Evolutionary conservation across 768 basidiomycete genomes (phyloP), one percentile per base, ranked within the genome.

Genomic region (Mrakia blollopis): DNA sequence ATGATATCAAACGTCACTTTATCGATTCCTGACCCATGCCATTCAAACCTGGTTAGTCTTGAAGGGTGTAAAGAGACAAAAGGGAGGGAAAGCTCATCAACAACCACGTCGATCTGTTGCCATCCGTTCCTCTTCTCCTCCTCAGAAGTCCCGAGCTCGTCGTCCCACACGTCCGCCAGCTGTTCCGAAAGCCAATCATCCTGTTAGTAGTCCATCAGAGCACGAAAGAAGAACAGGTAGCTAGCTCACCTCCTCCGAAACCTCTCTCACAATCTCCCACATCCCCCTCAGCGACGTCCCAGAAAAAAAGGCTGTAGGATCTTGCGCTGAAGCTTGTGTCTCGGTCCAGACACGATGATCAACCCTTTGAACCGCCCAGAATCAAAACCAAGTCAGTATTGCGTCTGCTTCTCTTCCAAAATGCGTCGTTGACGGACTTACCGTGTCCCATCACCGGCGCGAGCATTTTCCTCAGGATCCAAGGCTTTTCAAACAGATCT

Each of bases 241-340:
- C 57, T 25, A 13, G 23, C 65, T 68, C 35, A 68, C 65, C 35
- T 68, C 65, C 8, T 39, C 32, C 37, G 65, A 35, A n/a, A 68
- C 35, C 37, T 68, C 65, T 2, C 18, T n/a, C 35, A 68, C n/a
- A 6, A 21, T 9, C 23, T 35, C 14, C 65, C 65, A 68, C 65
- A 68, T 39, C 25, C 65, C 65, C 9, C 18, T 68, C 35, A 68
- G 23, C 65, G 65, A 35, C 37, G 37, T 5, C 13, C 35, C 65
- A 13, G 65, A 68, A 23, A 68, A 68, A 8, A 68, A 68, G 65
- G 65, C 65, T 68, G 65, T 1, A 68, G 65, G 39, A 68, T 37
- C 65, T 68, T 68, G 16, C 65, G 16, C 39, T 68, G 65, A 2
- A 68, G 25, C 65, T 68, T 68, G 65, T 68, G 65, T 11, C 65